Evolutionary conservation across 2,329 filamentous ascomycete species (phyloP), one percentile per base, ranked within the genome.

Genomic region (Ceratocystis harringtonii): DNA sequence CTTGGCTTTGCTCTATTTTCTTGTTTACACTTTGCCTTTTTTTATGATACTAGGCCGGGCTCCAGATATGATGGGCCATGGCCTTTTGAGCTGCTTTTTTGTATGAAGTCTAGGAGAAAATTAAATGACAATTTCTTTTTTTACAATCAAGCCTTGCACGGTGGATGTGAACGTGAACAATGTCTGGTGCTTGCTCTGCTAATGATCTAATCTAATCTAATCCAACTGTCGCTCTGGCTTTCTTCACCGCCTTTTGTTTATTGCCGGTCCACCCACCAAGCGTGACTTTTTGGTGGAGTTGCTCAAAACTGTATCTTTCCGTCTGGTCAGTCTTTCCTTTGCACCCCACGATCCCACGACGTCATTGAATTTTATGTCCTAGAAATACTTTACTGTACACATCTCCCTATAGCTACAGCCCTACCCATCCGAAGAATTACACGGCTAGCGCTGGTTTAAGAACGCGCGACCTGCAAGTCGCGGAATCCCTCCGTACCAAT

Each of bases 51-150:
- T 62, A 32, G 60, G 50, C 28, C 50, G 44, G 65, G 55, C 60
- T 58, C 57, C 19, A 19, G 60, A 57, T 65, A 63, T n/a, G 22
- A 60, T 64, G 65, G 60, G 43, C 63, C 64, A 52, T 57, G 57
- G 48, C 64, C 61, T 63, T 22, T 65, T 65, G 36, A 58, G 55
- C 19, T 58, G 45, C 36, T 61, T 62, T 65, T 67, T 65, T 64
- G 55, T 55, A 52, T 50, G 62, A 67, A 67, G 62, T 67, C 65
- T 50, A 52, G 62, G 55, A 61, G 30, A 50, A 65, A 48, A 50
- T 50, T 50, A 44, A 62, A 62, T 62, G 61, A 30, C 55, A 58
- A 58, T 50, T 62, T 44, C 60, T 45, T 44, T 22, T 48, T 48
- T 45, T n/a, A 48, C 22, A 50, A 8, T 30, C 22, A 50, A 3